phyloP scores from a whole-genome alignment of 2,329 filamentous ascomycete genomes.

The Verticillium dahliae region DNA sequence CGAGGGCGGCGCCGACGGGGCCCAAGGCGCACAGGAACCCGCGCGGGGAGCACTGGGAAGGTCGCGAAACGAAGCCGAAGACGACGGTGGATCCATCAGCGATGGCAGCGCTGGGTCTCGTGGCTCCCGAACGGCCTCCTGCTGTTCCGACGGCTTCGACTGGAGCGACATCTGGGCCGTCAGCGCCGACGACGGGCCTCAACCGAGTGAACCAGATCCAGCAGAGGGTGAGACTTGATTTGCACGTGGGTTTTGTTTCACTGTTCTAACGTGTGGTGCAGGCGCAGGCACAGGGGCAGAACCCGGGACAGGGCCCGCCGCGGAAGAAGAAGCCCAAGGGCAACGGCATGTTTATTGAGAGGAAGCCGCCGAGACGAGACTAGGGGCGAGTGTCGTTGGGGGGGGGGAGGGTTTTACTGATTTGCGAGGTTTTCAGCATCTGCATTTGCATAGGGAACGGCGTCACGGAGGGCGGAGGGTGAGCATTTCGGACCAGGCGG shows the following conservation, averaged over 20 bases:
- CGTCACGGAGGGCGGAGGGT: background rate
- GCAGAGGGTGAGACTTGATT: background rate
- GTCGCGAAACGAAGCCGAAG: slow-evolving; percentile 13
- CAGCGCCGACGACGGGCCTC: slow-evolving; percentile 1
- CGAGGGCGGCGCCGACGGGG: slow-evolving; percentile 10
- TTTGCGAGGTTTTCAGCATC: background rate
- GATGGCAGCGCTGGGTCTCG: slow-evolving; percentile 43
- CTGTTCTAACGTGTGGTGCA: background rate
- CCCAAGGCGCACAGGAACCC: slow-evolving; percentile 7
- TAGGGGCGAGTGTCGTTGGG: background rate
- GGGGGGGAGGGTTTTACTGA: background rate
- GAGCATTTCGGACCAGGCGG: background rate
- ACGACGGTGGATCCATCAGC: slow-evolving; percentile 37
- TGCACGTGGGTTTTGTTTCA: background rate
- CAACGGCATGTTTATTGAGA: background rate
- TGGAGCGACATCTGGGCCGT: slow-evolving; percentile 13
- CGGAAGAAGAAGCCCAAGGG: background rate
- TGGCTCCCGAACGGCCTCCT: slow-evolving; percentile 35
- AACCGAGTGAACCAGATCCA: background rate
- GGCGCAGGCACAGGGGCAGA: background rate
- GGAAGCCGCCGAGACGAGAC: background rate
- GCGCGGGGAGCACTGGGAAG: background rate
- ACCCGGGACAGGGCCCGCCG: background rate
- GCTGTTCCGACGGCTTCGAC: slow-evolving; percentile 12
- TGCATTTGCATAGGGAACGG: background rate